These are phyloP conservation scores for Candida broadrunensis DNA, from an alignment of 805 yeast genomes.

Conservation along the genomic window DNA sequence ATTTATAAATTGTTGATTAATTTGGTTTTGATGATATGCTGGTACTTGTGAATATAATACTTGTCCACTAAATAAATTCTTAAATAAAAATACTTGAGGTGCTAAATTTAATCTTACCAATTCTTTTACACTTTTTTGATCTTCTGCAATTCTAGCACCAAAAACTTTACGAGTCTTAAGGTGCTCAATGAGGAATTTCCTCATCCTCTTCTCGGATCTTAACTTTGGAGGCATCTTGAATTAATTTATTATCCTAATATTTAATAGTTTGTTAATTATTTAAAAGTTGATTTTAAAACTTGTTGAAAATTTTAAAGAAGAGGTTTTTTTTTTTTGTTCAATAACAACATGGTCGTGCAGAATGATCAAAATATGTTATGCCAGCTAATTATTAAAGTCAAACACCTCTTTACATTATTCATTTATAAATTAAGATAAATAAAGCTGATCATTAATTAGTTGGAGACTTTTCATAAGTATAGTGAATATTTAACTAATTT, in stretches of 20 bases:
- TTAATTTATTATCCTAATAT: too few relatives aligned
- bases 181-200: constrained; percentile 45
- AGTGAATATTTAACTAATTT: too few relatives aligned
- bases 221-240: constrained; percentile 33
- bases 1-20: constrained; percentile 67
- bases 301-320: background rate
- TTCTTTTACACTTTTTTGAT: constrained; percentile 30
- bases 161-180: constrained; percentile 39
- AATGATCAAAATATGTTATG: too few relatives aligned
- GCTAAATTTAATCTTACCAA: constrained; percentile 55
- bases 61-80: constrained; percentile 87
- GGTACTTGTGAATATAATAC: constrained; percentile 87
- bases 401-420: too few relatives aligned
- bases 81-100: constrained; percentile 80
- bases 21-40: constrained; percentile 54
- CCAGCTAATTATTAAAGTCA: too few relatives aligned
- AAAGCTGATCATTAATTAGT: too few relatives aligned
- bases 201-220: constrained; percentile 46
- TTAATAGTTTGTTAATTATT: too few relatives aligned
- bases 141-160: constrained; percentile 43
- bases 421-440: too few relatives aligned
- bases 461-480: too few relatives aligned
- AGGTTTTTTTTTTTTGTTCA: background rate
- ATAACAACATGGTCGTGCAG: background rate
- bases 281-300: too few relatives aligned